Conservation (phyloP, 345 rosid genomes). For the Anacardium occidentale region DNA sequence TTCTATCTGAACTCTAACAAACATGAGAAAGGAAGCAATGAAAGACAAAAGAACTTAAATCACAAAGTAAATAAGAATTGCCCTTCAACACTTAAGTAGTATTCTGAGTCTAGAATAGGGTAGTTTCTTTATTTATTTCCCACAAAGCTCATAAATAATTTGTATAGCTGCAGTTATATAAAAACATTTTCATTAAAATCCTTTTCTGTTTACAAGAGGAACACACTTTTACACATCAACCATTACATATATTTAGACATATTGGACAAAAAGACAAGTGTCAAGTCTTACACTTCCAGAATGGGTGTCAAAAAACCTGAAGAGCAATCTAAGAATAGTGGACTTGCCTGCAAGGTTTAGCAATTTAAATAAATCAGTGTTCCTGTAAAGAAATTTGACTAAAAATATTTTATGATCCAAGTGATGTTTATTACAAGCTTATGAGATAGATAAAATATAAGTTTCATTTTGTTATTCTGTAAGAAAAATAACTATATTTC, state of each 20-base stretch:
- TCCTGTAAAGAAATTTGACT: slow-evolving; percentile 7
- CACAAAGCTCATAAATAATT: too few species aligned
- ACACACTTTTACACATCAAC: not conserved
- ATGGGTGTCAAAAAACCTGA: slow-evolving; percentile 78
- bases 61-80: too few species aligned
- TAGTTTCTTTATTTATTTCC: too few species aligned
- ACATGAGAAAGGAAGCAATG: too few species aligned
- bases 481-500: not conserved
- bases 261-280: slow-evolving; percentile 8
- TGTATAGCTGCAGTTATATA: too few species aligned
- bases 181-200: too few species aligned
- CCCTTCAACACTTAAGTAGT: too few species aligned
- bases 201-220: not conserved
- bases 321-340: slow-evolving; percentile 87
- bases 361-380: slow-evolving; percentile 28
- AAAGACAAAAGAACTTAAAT: too few species aligned
- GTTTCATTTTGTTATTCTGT: not conserved
- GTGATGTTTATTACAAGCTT: not conserved
- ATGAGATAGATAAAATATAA: not conserved
- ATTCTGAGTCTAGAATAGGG: too few species aligned
- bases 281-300: slow-evolving; percentile 71
- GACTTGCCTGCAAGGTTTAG: slow-evolving; percentile 79
- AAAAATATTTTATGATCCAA: not conserved
- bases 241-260: not conserved
- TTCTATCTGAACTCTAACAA: too few species aligned